A percentile compares a stretch with the other conserved stretches of the same genome.
Evolutionary conservation across 306 rosid genomes (phyloP).

Genomic region (Cicer chorassanicum): DNA sequence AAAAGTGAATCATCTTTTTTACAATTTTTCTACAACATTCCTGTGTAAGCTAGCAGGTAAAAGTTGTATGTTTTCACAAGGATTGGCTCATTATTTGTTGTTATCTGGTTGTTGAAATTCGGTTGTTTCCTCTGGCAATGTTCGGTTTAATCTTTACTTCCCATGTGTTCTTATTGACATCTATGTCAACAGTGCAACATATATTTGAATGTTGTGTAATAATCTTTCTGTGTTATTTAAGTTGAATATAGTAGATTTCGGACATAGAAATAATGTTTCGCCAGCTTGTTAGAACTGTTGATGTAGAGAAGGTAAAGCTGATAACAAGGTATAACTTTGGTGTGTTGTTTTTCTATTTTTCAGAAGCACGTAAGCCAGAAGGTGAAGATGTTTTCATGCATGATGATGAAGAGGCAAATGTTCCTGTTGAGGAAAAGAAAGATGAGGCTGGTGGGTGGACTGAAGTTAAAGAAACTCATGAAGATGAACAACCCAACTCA

Average conservation of each 20-base stretch:
- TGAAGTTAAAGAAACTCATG: constrained; percentile 68
- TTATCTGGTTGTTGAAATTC: constrained; percentile 15
- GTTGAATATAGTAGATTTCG: constrained; percentile 31
- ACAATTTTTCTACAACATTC: neutral
- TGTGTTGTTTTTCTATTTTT: constrained; percentile 44
- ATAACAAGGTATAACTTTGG: constrained; percentile 21
- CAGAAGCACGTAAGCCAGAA: constrained; percentile 89
- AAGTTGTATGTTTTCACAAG: neutral
- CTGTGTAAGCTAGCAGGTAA: constrained; percentile 9
- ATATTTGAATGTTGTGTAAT: constrained; percentile 19
- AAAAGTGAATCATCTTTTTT: constrained; percentile 1
- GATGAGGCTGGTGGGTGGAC: constrained; percentile 84
- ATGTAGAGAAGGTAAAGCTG: constrained; percentile 19
- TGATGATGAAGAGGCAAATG: constrained; percentile 69
- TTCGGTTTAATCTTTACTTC: constrained; percentile 13
- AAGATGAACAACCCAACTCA: constrained; percentile 56
- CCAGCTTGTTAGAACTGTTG: constrained; percentile 20
- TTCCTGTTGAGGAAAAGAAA: constrained; percentile 56
- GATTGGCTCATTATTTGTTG: constrained; percentile 1
- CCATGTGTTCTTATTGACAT: constrained; percentile 13
- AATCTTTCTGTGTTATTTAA: constrained; percentile 13
- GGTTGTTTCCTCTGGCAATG: constrained; percentile 32
- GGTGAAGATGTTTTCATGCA: constrained; percentile 87
- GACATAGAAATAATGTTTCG: constrained; percentile 20
- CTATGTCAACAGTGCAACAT: constrained; percentile 12